phyloP scores from a whole-genome alignment of 106 monocot genomes.

The Dendrobium nobile region DNA sequence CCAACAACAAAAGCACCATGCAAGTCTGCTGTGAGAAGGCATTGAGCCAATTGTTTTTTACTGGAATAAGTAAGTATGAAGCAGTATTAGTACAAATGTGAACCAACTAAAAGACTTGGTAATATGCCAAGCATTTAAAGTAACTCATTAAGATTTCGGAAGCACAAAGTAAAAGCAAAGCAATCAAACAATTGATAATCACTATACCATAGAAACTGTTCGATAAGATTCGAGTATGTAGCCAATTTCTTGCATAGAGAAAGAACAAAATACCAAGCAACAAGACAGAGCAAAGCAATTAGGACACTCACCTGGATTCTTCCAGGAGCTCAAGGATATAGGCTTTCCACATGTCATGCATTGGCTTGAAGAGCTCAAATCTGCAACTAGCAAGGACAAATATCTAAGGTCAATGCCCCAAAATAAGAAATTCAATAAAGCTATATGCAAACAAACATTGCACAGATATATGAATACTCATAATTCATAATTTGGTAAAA shows the following conservation, averaged over 20 bases:
- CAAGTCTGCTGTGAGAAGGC: conserved; percentile 65
- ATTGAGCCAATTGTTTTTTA: conserved; percentile 54
- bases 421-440: background rate
- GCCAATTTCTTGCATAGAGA: background rate
- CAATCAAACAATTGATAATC: background rate
- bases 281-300: background rate
- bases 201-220: background rate
- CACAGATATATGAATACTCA: background rate
- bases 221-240: background rate
- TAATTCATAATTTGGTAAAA: too few species aligned
- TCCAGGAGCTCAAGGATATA: conserved; percentile 64
- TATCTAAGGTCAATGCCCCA: background rate
- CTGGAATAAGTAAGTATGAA: conserved; percentile 28
- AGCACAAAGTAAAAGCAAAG: background rate
- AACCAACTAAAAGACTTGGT: background rate
- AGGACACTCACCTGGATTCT: conserved; percentile 35
- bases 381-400: conserved; percentile 24
- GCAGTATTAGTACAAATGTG: background rate
- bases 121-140: background rate
- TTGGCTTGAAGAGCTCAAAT: conserved; percentile 69
- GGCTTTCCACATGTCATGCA: conserved; percentile 97
- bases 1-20: conserved; percentile 80
- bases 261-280: background rate
- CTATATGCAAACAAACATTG: background rate
- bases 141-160: background rate